Evolutionary conservation across 176 grass and related monocot genomes (phyloP), one percentile per base, ranked within the genome.

Genomic region (Raddia distichophylla): DNA sequence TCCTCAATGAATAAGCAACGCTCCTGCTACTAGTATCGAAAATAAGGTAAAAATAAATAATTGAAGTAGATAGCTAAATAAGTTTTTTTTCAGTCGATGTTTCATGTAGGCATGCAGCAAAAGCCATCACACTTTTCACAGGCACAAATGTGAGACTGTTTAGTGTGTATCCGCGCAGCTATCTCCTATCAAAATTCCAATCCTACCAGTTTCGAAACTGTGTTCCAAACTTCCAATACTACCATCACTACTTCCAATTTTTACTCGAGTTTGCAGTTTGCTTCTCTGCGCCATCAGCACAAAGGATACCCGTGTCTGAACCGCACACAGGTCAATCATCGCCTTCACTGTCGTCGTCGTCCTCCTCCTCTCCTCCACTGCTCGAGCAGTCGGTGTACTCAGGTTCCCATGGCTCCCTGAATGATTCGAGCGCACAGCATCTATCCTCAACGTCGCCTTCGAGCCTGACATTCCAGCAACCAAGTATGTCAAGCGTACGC

Each of bases 381-480:
- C 80, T 83, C 2, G 80, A 87, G 55, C 49, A 59, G 35, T 80
- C 84, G 3, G 1, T 5, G 44, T 89, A 86, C 14, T 63, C 71
- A 69, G 87, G 66, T 20, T 82, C 75, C 84, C 91, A 93, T 68
- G 91, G 87, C 81, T 89, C 80, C 84, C 76, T 74, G 72, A 89
- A 89, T 18, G 72, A 87, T 55, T 81, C 45, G 5, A 93, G 76
- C 0, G 49, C 48, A 4, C 67, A 70, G 64, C 87, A 90, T 69
- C 74, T 87, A 3, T 70, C 56, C 84, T 87, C 87, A 2, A 87
- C 49, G 51, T 78, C 51, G 9, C 69, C 84, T 43, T 77, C 80
- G 50, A 93, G 63, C 46, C 35, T 65, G 53, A 90, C 85, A 40
- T 90, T 90, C 78, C 78, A 86, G 62, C 85, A 90, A 11, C 85